Evolutionary conservation across 2,329 filamentous ascomycete species (phyloP).

Genomic region (Neospermospora avenae): DNA sequence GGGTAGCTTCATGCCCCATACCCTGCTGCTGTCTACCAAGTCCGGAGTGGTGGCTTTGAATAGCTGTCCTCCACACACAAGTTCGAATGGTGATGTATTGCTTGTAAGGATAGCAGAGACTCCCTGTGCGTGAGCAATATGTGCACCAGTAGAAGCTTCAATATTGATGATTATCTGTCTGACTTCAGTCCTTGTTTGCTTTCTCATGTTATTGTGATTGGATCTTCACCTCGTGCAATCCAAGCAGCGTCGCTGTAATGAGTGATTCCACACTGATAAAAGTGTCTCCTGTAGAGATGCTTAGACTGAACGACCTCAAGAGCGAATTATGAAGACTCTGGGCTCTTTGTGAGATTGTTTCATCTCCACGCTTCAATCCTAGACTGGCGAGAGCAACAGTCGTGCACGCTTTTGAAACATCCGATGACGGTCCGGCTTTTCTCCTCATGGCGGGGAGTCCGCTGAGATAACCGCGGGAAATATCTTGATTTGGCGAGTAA

Average conservation of each 20-base stretch:
- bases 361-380: neutral
- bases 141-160: neutral
- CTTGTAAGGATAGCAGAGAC: neutral
- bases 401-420: constrained; percentile 1
- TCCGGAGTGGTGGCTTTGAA: neutral
- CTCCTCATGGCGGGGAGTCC: neutral
- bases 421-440: neutral
- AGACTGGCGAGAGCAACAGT: neutral
- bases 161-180: neutral
- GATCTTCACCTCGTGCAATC: neutral
- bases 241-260: neutral
- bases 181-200: neutral
- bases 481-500: neutral
- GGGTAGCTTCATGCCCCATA: neutral
- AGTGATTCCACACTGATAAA: constrained; percentile 1
- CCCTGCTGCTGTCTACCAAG: too few relatives aligned
- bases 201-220: neutral
- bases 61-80: neutral
- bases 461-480: neutral
- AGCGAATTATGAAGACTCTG: neutral
- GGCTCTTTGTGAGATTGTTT: neutral
- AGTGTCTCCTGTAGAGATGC: neutral
- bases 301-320: neutral
- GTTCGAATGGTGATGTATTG: neutral
- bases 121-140: constrained; percentile 1